These are phyloP conservation scores for Lepraria neglecta DNA, from an alignment of 495 filamentous ascomycete genomes.

Conservation along the genomic window DNA sequence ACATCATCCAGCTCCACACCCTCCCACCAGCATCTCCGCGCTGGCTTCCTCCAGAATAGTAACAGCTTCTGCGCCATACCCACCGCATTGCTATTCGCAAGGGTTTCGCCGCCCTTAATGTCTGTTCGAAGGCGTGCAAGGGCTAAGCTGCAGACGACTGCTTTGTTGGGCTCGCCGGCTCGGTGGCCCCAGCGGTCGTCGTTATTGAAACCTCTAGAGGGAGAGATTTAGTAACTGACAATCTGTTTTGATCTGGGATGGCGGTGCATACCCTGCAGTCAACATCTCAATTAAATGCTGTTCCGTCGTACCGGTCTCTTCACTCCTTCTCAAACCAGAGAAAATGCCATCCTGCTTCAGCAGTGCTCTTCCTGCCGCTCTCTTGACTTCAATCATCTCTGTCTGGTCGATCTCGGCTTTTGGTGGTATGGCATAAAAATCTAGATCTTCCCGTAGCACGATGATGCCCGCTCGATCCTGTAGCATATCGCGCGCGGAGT, in stretches of 20 bases:
- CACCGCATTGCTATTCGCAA: constrained; percentile 73
- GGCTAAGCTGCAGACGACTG: constrained; percentile 93
- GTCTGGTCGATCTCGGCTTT: constrained; percentile 70
- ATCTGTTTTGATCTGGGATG: no score
- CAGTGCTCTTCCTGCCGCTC: constrained; percentile 79
- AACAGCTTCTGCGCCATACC: constrained; percentile 99
- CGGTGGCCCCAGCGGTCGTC: constrained; percentile 95
- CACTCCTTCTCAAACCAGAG: constrained; percentile 85
- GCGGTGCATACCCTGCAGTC: constrained; percentile 75
- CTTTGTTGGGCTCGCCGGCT: constrained; percentile 92
- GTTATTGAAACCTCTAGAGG: constrained; percentile 81
- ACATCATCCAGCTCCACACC: constrained; percentile 87
- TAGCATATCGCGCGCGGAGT: constrained; percentile 67
- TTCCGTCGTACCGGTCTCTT: constrained; percentile 92
- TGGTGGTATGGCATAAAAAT: constrained; percentile 97
- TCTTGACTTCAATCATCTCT: constrained; percentile 96
- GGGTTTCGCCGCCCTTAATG: constrained; percentile 60
- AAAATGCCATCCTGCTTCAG: constrained; percentile 94
- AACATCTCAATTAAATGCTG: constrained; percentile 99
- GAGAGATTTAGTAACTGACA: no score
- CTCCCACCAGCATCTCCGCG: constrained; percentile 97
- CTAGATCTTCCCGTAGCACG: constrained; percentile 89
- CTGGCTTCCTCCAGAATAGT: constrained; percentile 97
- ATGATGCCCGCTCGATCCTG: constrained; percentile 95
- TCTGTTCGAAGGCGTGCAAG: constrained; percentile 89